A percentile compares a stretch with the other conserved stretches of the same genome.
Evolutionary conservation across 2,329 filamentous ascomycete genomes (phyloP).

Genomic region (Pyricularia grisea): DNA sequence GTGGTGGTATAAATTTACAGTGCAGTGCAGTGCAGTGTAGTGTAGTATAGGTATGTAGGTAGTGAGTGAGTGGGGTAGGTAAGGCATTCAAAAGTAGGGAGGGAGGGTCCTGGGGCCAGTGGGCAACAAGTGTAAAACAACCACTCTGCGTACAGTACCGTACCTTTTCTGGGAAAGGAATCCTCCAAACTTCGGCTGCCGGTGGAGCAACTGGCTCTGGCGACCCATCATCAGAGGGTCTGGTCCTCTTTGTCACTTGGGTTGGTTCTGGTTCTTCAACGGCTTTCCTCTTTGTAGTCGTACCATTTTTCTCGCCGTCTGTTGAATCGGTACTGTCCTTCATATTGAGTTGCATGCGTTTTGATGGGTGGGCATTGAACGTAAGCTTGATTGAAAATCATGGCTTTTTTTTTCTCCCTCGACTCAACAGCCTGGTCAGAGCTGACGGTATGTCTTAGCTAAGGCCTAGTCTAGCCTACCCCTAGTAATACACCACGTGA

Average conservation of each 20-base stretch:
- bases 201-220: not conserved
- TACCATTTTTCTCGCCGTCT: not conserved
- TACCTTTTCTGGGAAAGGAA: conserved; percentile 5
- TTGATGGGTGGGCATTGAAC: not conserved
- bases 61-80: no score
- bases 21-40: no score
- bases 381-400: not conserved
- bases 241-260: not conserved
- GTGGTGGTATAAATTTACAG: not conserved
- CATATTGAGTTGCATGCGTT: not conserved
- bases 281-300: not conserved
- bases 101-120: not conserved
- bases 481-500: not conserved
- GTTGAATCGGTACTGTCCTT: not conserved
- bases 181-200: not conserved
- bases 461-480: no score
- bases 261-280: not conserved
- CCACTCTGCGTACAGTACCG: no score
- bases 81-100: no score
- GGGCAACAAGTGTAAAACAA: not conserved
- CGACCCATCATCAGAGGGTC: not conserved
- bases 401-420: no score
- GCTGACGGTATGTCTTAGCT: no score
- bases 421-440: no score
- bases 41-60: no score